Evolutionary conservation across 75 land plant genomes (phyloP).

Genomic region (Selaginella tamariscina): DNA sequence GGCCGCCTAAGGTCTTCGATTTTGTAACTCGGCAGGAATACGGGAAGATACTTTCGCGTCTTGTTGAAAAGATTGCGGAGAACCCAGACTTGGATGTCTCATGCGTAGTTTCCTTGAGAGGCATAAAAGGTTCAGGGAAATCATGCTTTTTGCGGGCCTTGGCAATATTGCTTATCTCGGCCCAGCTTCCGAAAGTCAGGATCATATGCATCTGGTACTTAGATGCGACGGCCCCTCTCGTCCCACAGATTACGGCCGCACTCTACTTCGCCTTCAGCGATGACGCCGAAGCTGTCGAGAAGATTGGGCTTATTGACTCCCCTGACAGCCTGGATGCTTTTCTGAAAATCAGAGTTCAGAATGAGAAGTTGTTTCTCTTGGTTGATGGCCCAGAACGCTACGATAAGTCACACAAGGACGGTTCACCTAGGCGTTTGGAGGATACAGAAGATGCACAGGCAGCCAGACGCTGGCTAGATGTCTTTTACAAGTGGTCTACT

Average conservation of each 20-base stretch:
- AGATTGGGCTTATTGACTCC: constrained; percentile 1
- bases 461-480: constrained; percentile 4
- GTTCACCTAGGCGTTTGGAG: constrained; percentile 3
- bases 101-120: constrained; percentile 1
- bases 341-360: constrained; percentile 2
- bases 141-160: constrained; percentile 1
- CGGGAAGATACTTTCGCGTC: constrained; percentile 3
- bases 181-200: constrained; percentile 1
- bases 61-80: constrained; percentile 1
- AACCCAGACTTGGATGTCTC: background rate
- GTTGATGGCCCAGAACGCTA: constrained; percentile 1
- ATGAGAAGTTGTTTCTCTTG: constrained; percentile 1
- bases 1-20: constrained; percentile 4
- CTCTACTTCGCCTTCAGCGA: constrained; percentile 3
- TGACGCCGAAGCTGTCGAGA: constrained; percentile 4
- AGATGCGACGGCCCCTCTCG: constrained; percentile 4
- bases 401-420: constrained; percentile 1
- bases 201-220: constrained; percentile 2
- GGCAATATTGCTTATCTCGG: background rate
- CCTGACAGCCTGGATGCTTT: constrained; percentile 3
- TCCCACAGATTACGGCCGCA: constrained; percentile 4
- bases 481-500: constrained; percentile 2
- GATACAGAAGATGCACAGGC: constrained; percentile 3
- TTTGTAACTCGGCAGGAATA: constrained; percentile 3
- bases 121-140: background rate